These are phyloP conservation scores for Saccharomycopsis phalli DNA, from an alignment of 1,139 yeast genomes.

Conservation along the genomic window DNA sequence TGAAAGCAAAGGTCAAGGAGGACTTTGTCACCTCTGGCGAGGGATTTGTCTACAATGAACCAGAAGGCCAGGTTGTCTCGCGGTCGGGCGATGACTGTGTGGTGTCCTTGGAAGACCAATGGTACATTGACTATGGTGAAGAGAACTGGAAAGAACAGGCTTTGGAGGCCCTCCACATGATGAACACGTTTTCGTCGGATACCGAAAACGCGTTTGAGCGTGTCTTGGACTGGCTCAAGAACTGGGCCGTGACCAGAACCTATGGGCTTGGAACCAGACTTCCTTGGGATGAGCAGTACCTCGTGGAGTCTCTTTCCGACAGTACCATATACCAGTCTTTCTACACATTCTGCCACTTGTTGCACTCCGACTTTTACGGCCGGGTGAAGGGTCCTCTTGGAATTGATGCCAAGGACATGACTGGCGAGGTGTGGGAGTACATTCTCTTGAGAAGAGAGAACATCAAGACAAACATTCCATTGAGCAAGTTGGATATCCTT, in stretches of 20 bases:
- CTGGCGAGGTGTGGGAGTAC: slow-evolving; percentile 90
- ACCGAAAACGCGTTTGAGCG: slow-evolving; percentile 90
- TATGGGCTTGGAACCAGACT: slow-evolving; percentile 93
- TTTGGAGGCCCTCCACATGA: slow-evolving; percentile 61
- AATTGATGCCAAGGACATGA: slow-evolving; percentile 77
- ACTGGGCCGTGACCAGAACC: slow-evolving; percentile 98
- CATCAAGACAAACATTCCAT: slow-evolving; percentile 52
- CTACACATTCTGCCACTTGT: slow-evolving; percentile 81
- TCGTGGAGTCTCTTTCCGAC: slow-evolving; percentile 92
- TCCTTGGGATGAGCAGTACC: slow-evolving; percentile 95
- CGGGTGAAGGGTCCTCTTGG: slow-evolving; percentile 59
- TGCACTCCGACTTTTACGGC: slow-evolving; percentile 87
- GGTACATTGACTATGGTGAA: slow-evolving; percentile 98
- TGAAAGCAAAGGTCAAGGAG: slow-evolving; percentile 78
- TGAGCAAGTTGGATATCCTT: slow-evolving; percentile 57
- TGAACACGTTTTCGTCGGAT: slow-evolving; percentile 80
- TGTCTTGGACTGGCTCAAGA: slow-evolving; percentile 91
- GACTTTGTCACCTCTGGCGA: slow-evolving; percentile 70
- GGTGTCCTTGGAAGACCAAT: slow-evolving; percentile 96
- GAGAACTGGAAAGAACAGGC: slow-evolving; percentile 83
- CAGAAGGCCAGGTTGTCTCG: slow-evolving; percentile 81
- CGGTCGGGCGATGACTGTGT: slow-evolving; percentile 97
- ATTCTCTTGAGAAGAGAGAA: slow-evolving; percentile 69
- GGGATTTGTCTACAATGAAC: slow-evolving; percentile 90
- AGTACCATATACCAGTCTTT: slow-evolving; percentile 95